Evolutionary conservation across 2,329 filamentous ascomycete genomes (phyloP).

Genomic region (Leptographium lundbergii): DNA sequence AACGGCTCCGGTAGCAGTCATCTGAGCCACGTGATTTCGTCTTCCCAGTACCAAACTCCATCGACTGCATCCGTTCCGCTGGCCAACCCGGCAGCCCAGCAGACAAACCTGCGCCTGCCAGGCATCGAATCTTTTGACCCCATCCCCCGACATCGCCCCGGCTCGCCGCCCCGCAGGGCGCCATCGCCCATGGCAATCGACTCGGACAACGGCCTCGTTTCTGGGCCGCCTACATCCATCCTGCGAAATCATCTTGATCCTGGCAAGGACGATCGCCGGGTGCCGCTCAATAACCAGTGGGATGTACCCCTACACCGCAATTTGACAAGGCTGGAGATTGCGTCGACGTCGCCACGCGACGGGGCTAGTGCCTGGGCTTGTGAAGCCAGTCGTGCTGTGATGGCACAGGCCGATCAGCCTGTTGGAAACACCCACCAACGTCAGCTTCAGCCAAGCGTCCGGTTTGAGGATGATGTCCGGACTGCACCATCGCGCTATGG

Average conservation of each 20-base stretch:
- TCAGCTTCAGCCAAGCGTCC: conserved; percentile 26
- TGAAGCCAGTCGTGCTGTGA: conserved; percentile 41
- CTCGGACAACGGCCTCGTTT: conserved; percentile 24
- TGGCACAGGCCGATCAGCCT: conserved; percentile 40
- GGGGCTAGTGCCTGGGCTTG: conserved; percentile 42
- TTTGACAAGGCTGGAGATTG: conserved; percentile 54
- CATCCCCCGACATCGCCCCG: conserved; percentile 48
- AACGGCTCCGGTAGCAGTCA: conserved; percentile 47
- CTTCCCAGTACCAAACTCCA: conserved; percentile 37
- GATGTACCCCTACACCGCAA: conserved; percentile 55
- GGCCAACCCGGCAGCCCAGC: conserved; percentile 31
- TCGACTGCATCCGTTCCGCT: conserved; percentile 31
- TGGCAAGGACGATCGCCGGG: conserved; percentile 33
- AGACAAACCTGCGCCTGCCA: conserved; percentile 57
- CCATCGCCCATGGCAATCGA: conserved; percentile 73
- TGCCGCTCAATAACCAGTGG: conserved; percentile 32
- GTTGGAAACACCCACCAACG: conserved; percentile 19
- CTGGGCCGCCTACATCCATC: conserved; percentile 16
- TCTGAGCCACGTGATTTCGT: conserved; percentile 62
- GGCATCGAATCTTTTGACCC: conserved; percentile 90
- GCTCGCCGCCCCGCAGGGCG: conserved; percentile 50
- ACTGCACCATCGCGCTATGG: conserved; percentile 7
- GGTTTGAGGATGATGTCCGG: conserved; percentile 39
- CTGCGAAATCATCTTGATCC: conserved; percentile 17
- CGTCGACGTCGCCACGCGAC: conserved; percentile 36